Percentiles rank a stretch among this genome's conserved stretches.
Evolutionary conservation across 2,329 filamentous ascomycete species (phyloP).

Genomic region (Daldinia eschscholtzii): DNA sequence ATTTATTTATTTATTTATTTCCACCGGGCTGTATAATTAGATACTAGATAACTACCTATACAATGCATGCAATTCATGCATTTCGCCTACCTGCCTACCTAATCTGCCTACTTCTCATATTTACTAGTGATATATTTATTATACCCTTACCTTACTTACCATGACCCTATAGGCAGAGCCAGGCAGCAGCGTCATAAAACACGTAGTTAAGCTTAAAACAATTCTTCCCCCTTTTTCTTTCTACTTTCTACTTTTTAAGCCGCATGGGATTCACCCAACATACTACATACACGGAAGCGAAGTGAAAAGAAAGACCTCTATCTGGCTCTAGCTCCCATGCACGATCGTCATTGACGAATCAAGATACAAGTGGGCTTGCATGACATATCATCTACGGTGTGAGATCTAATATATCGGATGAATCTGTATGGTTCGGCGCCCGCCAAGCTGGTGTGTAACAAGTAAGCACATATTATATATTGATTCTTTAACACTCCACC

Average conservation of each 20-base stretch:
- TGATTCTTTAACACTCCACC: neutral
- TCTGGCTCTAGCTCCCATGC: neutral
- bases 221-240: too few relatives aligned
- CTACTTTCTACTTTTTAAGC: neutral
- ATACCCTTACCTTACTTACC: neutral
- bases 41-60: too few relatives aligned
- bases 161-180: neutral
- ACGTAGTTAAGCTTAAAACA: neutral
- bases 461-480: slow-evolving; percentile 3
- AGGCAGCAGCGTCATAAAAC: neutral
- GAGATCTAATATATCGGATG: slow-evolving; percentile 7
- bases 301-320: neutral
- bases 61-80: too few relatives aligned
- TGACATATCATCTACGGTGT: neutral
- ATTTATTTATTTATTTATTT: too few relatives aligned
- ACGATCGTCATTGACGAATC: neutral
- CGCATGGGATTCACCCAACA: neutral
- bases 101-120: too few relatives aligned
- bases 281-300: too few relatives aligned
- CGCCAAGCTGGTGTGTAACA: slow-evolving; percentile 1
- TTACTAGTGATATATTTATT: neutral
- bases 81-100: too few relatives aligned
- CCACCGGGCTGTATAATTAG: too few relatives aligned
- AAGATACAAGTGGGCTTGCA: neutral
- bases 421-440: neutral